These are phyloP conservation scores for Colletotrichum zoysiae DNA, from an alignment of 2,329 filamentous ascomycete genomes.

Conservation along the genomic window DNA sequence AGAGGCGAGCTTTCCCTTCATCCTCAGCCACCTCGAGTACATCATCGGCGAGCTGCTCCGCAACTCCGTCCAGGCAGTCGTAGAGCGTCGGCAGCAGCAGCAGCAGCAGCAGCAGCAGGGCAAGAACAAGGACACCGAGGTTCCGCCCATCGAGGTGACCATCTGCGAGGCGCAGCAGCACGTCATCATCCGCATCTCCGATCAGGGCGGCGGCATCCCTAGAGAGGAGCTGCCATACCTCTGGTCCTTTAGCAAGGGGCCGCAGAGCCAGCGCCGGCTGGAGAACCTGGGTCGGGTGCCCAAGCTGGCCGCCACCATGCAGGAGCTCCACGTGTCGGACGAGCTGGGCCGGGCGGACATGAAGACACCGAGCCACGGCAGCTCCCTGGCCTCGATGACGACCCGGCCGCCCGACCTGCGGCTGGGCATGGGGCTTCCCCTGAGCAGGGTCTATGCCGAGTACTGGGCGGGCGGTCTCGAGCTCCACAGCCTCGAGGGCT, in stretches of 20 bases:
- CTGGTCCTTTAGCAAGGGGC: slow-evolving; percentile 97
- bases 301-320: slow-evolving; percentile 91
- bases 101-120: slow-evolving; percentile 57
- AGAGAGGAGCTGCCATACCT: slow-evolving; percentile 87
- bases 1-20: slow-evolving; percentile 94
- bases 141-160: slow-evolving; percentile 89
- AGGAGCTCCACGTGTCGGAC: slow-evolving; percentile 77
- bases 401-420: slow-evolving; percentile 87
- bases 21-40: slow-evolving; percentile 95
- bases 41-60: slow-evolving; percentile 95
- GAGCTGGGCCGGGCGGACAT: slow-evolving; percentile 56
- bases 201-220: slow-evolving; percentile 93
- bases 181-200: slow-evolving; percentile 95
- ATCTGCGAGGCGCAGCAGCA: slow-evolving; percentile 95
- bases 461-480: slow-evolving; percentile 97
- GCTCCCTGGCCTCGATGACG: slow-evolving; percentile 83
- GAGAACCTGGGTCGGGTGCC: slow-evolving; percentile 89
- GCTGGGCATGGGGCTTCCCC: slow-evolving; percentile 91
- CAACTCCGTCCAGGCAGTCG: slow-evolving; percentile 93
- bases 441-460: slow-evolving; percentile 95
- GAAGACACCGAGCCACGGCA: slow-evolving; percentile 60
- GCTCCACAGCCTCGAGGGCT: slow-evolving; percentile 92
- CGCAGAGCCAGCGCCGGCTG: slow-evolving; percentile 81
- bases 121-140: slow-evolving; percentile 42
- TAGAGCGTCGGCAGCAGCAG: slow-evolving; percentile 75